phyloP scores from a whole-genome alignment of 108 stramenopile genomes.

The Nitzschia sp. region DNA sequence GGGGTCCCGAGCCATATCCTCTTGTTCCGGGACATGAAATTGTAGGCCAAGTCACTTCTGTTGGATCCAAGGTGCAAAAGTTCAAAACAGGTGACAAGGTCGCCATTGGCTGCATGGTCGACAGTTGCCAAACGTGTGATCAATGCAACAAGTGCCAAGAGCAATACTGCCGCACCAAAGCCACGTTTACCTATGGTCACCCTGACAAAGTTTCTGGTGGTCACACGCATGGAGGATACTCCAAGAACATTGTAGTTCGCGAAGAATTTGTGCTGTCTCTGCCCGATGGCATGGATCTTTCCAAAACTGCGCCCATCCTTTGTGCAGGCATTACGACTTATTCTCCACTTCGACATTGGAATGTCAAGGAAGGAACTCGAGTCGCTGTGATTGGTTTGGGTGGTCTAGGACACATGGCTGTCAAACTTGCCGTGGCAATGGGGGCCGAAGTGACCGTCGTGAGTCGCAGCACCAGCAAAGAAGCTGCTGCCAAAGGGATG shows the following conservation, averaged over 20 bases:
- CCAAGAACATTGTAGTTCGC: constrained; percentile 35
- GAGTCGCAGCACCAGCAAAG: constrained; percentile 37
- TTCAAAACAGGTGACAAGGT: constrained; percentile 61
- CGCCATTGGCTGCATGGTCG: constrained; percentile 64
- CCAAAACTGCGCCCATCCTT: constrained; percentile 37
- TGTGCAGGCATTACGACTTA: constrained; percentile 69
- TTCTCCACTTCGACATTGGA: constrained; percentile 35
- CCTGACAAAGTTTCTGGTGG: constrained; percentile 1
- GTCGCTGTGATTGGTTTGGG: constrained; percentile 59
- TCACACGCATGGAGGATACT: constrained; percentile 45
- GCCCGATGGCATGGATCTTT: constrained; percentile 30
- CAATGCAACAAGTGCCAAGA: constrained; percentile 48
- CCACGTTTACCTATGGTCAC: constrained; percentile 21
- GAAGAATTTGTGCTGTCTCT: constrained; percentile 40
- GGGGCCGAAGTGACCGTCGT: constrained; percentile 45
- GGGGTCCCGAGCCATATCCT: constrained; percentile 31
- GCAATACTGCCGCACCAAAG: constrained; percentile 32
- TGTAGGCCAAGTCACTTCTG: constrained; percentile 39
- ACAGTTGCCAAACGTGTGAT: constrained; percentile 52
- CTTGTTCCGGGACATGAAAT: constrained; percentile 21
- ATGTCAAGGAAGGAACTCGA: constrained; percentile 16
- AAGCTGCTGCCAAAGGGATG: constrained; percentile 30
- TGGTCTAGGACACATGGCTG: constrained; percentile 56
- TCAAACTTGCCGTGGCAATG: constrained; percentile 51
- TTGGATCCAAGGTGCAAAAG: constrained; percentile 51